Conservation (phyloP, 345 rosid species). For the Anastatica hierochuntica region DNA sequence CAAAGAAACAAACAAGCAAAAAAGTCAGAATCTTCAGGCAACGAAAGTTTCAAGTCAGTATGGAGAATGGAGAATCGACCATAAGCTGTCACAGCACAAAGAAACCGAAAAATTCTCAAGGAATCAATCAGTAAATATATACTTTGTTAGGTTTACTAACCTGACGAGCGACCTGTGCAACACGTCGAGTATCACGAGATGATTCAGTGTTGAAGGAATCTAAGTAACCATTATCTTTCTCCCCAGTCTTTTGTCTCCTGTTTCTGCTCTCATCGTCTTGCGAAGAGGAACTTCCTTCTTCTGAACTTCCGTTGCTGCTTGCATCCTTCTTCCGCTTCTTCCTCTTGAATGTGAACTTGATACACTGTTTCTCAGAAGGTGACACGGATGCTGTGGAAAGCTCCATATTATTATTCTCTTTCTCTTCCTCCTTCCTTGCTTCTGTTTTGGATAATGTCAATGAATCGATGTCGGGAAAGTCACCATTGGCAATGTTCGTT, state of each 20-base stretch:
- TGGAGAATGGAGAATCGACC: background rate
- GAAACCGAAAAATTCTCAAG: background rate
- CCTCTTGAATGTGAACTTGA: conserved; percentile 58
- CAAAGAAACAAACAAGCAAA: conserved; percentile 1
- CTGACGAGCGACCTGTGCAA: conserved; percentile 64
- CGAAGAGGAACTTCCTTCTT: conserved; percentile 18
- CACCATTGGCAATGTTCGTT: conserved; percentile 18
- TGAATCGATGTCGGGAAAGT: background rate
- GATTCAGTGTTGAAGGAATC: conserved; percentile 42
- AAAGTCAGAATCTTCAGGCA: background rate
- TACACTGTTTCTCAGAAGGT: conserved; percentile 30
- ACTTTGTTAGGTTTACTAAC: conserved; percentile 29
- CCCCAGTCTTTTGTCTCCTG: conserved; percentile 34
- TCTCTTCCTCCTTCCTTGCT: conserved; percentile 21
- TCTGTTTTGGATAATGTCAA: conserved; percentile 1
- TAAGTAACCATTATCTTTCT: conserved; percentile 28
- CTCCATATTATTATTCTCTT: conserved; percentile 27
- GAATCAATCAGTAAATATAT: background rate
- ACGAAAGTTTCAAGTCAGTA: too few species aligned
- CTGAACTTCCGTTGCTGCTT: conserved; percentile 37
- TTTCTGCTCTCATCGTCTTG: conserved; percentile 30
- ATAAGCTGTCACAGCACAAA: background rate
- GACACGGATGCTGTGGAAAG: conserved; percentile 16
- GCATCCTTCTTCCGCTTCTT: conserved; percentile 63
- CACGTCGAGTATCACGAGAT: conserved; percentile 34